Percentiles rank a stretch among this genome's conserved stretches.
Conservation (phyloP, 805 yeast genomes). For the Aciculoconidium aculeatum region DNA sequence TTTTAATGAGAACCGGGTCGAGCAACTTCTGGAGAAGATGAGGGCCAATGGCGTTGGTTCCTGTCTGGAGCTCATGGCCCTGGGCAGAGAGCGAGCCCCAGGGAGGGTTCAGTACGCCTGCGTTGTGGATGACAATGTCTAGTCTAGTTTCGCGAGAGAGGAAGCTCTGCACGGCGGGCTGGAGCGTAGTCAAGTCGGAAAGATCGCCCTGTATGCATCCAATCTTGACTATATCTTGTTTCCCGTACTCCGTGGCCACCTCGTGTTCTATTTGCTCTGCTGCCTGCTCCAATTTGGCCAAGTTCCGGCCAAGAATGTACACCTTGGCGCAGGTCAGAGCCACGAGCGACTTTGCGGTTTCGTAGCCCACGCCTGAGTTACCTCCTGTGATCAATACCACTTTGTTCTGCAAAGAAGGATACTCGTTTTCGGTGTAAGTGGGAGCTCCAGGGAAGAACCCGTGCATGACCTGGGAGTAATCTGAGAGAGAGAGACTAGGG, state of each 20-base stretch:
- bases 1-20: slow-evolving; percentile 29
- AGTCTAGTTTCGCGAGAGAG: slow-evolving; percentile 8
- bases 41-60: slow-evolving; percentile 43
- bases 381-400: slow-evolving; percentile 36
- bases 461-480: slow-evolving; percentile 2
- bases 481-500: no score
- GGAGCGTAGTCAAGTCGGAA: slow-evolving; percentile 8
- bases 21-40: slow-evolving; percentile 36
- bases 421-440: slow-evolving; percentile 20
- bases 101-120: slow-evolving; percentile 34
- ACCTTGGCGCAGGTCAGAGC: slow-evolving; percentile 26
- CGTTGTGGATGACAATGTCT: slow-evolving; percentile 19
- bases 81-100: slow-evolving; percentile 31
- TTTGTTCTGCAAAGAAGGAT: slow-evolving; percentile 32
- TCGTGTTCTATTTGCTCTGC: slow-evolving; percentile 19
- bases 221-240: slow-evolving; percentile 7
- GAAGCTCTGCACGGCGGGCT: slow-evolving; percentile 22
- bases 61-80: slow-evolving; percentile 42
- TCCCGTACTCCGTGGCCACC: slow-evolving; percentile 13
- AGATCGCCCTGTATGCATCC: slow-evolving; percentile 8
- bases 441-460: slow-evolving; percentile 12
- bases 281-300: slow-evolving; percentile 24
- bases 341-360: slow-evolving; percentile 24
- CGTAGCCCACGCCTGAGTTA: slow-evolving; percentile 30
- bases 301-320: slow-evolving; percentile 31